Conservation (phyloP, 1,139 yeast genomes). For the Taphrina flavorubra region DNA sequence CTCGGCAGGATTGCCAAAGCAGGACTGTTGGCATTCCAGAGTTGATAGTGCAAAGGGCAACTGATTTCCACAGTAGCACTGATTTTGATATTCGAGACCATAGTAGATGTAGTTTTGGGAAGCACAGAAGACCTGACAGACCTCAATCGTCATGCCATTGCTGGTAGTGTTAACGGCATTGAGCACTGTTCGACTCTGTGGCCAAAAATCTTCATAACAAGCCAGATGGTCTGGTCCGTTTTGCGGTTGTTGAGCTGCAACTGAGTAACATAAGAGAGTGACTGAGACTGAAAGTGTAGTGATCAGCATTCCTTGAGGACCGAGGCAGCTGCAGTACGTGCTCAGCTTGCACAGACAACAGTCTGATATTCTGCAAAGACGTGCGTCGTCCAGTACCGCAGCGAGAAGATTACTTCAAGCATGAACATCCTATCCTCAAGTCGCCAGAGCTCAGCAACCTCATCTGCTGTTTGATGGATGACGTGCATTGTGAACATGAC, state of each 20-base stretch:
- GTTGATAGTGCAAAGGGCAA: conserved; percentile 10
- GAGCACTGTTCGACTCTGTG: conserved; percentile 24
- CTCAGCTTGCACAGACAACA: too few species aligned
- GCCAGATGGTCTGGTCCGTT: conserved; percentile 16
- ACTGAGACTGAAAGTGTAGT: not conserved
- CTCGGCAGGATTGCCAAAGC: conserved; percentile 37
- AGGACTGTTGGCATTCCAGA: conserved; percentile 21
- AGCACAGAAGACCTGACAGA: conserved; percentile 30
- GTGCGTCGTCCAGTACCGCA: too few species aligned
- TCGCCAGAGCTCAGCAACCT: too few species aligned
- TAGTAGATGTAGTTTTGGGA: conserved; percentile 25
- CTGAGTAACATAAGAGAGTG: not conserved
- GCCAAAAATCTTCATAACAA: conserved; percentile 31
- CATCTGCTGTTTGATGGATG: too few species aligned
- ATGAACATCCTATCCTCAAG: too few species aligned
- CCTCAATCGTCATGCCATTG: conserved; percentile 32
- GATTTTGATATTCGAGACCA: conserved; percentile 39
- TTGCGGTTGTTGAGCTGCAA: conserved; percentile 13
- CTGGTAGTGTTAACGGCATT: conserved; percentile 12
- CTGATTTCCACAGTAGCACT: conserved; percentile 41
- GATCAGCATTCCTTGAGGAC: not conserved
- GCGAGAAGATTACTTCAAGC: too few species aligned
- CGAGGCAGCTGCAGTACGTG: too few species aligned
- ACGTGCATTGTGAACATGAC: too few species aligned
- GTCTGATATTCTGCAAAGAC: too few species aligned